Percentiles rank a stretch among this genome's conserved stretches.
Evolutionary conservation across 148 eudicot genomes (phyloP).

Genomic region (Heliosperma pusillum): DNA sequence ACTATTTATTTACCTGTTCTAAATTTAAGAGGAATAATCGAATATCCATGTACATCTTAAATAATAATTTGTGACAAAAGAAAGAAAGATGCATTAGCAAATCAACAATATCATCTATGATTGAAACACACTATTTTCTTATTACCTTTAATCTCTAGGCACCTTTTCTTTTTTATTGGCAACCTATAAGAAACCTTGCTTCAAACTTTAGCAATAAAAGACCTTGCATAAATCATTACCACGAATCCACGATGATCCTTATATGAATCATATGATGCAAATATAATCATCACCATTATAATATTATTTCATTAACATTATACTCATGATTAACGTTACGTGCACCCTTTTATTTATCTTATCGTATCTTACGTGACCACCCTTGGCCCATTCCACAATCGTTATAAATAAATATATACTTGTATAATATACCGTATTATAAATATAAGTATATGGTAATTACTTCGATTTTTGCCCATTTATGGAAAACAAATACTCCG

Average conservation of each 20-base stretch:
- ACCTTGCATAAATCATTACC: not conserved
- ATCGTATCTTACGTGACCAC: not conserved
- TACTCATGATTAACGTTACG: not conserved
- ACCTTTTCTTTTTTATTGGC: not conserved
- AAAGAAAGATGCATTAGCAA: constrained; percentile 4
- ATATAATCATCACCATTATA: not conserved
- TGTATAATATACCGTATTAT: too few species aligned
- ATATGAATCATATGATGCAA: not conserved
- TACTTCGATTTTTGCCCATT: too few species aligned
- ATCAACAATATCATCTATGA: constrained; percentile 17
- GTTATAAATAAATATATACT: too few species aligned
- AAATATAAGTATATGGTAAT: too few species aligned
- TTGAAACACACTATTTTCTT: constrained; percentile 2
- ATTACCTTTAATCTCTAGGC: not conserved
- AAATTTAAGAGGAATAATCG: too few species aligned
- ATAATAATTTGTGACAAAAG: not conserved
- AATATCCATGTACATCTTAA: too few species aligned
- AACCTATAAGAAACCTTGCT: constrained; percentile 8
- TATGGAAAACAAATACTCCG: too few species aligned
- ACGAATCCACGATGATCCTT: too few species aligned
- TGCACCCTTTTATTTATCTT: not conserved
- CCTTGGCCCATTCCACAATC: too few species aligned
- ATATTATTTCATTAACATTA: not conserved
- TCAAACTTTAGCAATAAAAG: constrained; percentile 4
- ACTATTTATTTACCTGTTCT: too few species aligned